Conservation (phyloP, 352 stramenopile species). For the Phytophthora meadii region DNA sequence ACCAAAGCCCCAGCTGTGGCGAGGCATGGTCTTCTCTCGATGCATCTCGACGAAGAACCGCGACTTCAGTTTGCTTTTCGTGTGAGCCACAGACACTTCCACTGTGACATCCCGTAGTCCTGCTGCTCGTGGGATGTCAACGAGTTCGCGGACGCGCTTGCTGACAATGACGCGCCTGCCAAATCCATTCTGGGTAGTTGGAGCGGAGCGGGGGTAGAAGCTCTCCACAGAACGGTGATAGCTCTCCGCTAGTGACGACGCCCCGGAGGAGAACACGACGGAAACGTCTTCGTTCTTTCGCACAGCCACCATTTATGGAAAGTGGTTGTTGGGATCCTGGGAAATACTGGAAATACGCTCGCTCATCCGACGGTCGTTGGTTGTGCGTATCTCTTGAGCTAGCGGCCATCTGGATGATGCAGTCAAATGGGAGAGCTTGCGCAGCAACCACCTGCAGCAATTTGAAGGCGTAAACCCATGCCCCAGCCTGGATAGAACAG, state of each 20-base stretch:
- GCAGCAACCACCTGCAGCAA: constrained; percentile 14
- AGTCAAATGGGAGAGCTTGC: constrained; percentile 17
- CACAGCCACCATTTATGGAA: constrained; percentile 23
- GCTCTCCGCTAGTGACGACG: constrained; percentile 24
- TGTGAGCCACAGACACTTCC: constrained; percentile 59
- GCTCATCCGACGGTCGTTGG: not conserved
- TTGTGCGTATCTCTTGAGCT: constrained; percentile 26
- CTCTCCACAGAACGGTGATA: constrained; percentile 25
- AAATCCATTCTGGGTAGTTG: constrained; percentile 15
- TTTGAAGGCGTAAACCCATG: constrained; percentile 2
- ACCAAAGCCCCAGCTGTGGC: constrained; percentile 46
- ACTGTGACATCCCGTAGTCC: constrained; percentile 58
- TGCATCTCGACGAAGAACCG: constrained; percentile 69
- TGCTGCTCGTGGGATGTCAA: constrained; percentile 64
- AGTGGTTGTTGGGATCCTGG: not conserved
- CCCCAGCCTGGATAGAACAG: not conserved
- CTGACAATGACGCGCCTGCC: constrained; percentile 17
- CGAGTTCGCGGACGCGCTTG: constrained; percentile 50
- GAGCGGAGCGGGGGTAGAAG: constrained; percentile 17
- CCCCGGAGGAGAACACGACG: constrained; percentile 25
- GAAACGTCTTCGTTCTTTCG: constrained; percentile 22
- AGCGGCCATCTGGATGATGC: constrained; percentile 16
- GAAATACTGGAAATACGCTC: constrained; percentile 11
- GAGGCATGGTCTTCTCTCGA: constrained; percentile 26
- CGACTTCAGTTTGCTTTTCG: constrained; percentile 43